Base-by-base conservation (phyloP, 2,329 filamentous ascomycete genomes). In the Calonectria pseudoturangicola region DNA sequence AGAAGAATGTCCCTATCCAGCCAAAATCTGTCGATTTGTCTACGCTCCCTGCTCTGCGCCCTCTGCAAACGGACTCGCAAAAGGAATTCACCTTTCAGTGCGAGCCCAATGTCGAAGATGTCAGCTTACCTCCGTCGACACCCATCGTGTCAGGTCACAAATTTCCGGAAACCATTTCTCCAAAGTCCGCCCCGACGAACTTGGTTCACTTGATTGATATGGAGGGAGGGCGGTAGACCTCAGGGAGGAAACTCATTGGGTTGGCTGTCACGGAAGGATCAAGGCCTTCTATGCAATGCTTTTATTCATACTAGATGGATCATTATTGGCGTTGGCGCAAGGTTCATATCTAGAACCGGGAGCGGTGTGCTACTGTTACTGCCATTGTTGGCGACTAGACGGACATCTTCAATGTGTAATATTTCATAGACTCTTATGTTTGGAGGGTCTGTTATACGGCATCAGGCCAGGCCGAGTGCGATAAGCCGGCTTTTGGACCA, bases 101-200 rank as follows among this genome's bases (percentile, higher is more conserved):
- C 62, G 71, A 76, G 13, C 36, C 41, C 43, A 70, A 68, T 48
- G 30, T 48, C 27, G 65, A 72, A 28, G 43, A 72, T 18, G 45
- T 48, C 25, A 72, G 39, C 50, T 67, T 36, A 12, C 50, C 41
- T 58, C 73, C 76, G 33, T 76, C 80, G 25, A 79, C 78, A 28
- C 79, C 80, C 5, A 72, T 67, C 9, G 60, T 66, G 45, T 39
- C 69, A 12, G 71, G 51, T 4, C 67, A 73, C 78, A 81, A 72
- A 28, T 71, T 73, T 33, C 48, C 77, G 41, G 76, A 84, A 27
- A 87, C 86, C 7, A 87, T 88, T 45, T 88, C 86, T 30, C 86
- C 87, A 8, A 83, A 79, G 33, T 85, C 83, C 4, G 77, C 85
- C 25, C 87, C 87, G 5, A 81, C 80, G 18, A 83, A 82, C 36